phyloP scores from a whole-genome alignment of 306 rosid species.

The Arachis stenosperma region DNA sequence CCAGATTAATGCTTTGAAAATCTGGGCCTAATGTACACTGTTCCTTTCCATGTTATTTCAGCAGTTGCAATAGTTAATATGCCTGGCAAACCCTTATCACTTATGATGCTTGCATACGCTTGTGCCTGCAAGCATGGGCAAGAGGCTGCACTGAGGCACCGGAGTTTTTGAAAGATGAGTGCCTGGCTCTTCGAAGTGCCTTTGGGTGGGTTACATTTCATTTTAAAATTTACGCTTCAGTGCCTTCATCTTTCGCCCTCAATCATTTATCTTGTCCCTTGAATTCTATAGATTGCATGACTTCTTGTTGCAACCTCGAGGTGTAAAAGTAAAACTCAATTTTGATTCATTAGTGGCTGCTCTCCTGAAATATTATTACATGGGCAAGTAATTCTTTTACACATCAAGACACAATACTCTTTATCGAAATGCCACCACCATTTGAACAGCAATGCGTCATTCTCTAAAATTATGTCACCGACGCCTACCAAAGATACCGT shows the following conservation, averaged over 20 bases:
- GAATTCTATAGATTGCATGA: conserved; percentile 63
- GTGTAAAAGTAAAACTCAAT: conserved; percentile 56
- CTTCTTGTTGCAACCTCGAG: conserved; percentile 81
- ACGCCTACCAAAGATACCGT: no score
- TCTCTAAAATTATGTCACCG: no score
- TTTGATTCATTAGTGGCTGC: no score
- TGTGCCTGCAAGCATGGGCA: conserved; percentile 94
- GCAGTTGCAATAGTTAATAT: conserved; percentile 74
- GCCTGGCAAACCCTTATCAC: conserved; percentile 96
- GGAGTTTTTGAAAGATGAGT: conserved; percentile 78
- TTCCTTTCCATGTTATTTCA: conserved; percentile 29
- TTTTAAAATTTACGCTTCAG: not conserved
- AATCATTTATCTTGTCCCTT: conserved; percentile 28
- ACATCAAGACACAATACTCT: no score
- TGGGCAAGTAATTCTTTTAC: no score
- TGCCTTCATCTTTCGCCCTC: conserved; percentile 30
- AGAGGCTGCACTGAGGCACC: conserved; percentile 92
- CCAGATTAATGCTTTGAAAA: conserved; percentile 1
- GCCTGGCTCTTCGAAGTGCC: conserved; percentile 84
- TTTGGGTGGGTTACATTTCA: conserved; percentile 69
- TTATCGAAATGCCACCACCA: no score
- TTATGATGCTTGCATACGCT: conserved; percentile 89
- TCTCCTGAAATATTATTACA: no score
- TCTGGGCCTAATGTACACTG: conserved; percentile 14
- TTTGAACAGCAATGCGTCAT: no score